Base-by-base conservation (phyloP, 2,329 filamentous ascomycete species). In the Fusarium sp. region DNA sequence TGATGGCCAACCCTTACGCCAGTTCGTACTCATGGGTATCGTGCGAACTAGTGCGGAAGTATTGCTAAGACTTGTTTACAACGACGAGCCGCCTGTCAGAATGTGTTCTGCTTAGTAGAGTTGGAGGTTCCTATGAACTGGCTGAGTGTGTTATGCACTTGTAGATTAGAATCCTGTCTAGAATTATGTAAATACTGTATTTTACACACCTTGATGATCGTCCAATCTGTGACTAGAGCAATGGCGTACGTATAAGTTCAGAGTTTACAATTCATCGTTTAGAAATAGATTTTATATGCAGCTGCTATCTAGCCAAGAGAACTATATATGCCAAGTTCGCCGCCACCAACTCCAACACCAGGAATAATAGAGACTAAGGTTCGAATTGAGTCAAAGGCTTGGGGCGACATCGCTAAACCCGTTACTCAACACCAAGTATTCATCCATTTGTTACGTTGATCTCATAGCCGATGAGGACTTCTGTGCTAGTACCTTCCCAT, bases 381-480 rank as follows among this genome's bases (percentile, higher is more conserved):
- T 54, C 36, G 21, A 26, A 5, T 23, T 23, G 10, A 28, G 26
- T 28, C 10, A 12, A 28, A 28, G 10, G 10, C 10, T n/a, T 26
- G 15, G 28, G 8, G 38, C 43, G 15, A 24, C 20, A 17, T 12
- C 17, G 19, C 50, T 19, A 24, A 38, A 6, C 15, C 23, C 3
- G 14, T 24, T 14, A 3, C 10, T 11, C n/a, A 30, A 12, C 6
- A 12, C 32, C 7, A n/a, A n/a, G n/a, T 6, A 14, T 19, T 59
- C 53, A 72, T 11, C 51, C 68, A 39, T 45, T 56, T 7, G 70
- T 70, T 21, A 79, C 78, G 12, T 75, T 76, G 55, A 99, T 97
- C 80, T 99, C 96, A 78, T 99, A 99, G 17, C 96, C 96, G 54
- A 99, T 88, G 62, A 99, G 78, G 1, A 96, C 93, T 80, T 99